These are phyloP conservation scores for Nosema muscidifuracis DNA, from an alignment of 371 early-diverging fungal species.

Conservation along the genomic window DNA sequence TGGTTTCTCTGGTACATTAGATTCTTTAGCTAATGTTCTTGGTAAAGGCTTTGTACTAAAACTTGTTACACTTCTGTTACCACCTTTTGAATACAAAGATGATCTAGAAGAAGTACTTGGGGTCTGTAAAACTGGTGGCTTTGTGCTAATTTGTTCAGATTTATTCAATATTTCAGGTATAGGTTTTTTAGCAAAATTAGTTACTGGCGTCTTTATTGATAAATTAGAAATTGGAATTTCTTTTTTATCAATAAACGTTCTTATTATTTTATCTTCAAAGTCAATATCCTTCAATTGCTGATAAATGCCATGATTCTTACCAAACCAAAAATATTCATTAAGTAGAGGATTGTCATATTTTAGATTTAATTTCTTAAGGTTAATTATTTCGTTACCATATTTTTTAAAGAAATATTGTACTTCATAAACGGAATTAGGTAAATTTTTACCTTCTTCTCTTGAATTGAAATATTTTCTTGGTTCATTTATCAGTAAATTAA, in stretches of 20 bases:
- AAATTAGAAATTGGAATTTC: neutral
- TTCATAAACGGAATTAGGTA: conserved; percentile 6
- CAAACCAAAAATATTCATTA: conserved; percentile 36
- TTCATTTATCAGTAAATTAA: conserved; percentile 14
- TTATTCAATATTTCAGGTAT: too few species aligned
- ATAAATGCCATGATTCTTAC: conserved; percentile 1
- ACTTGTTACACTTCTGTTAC: neutral
- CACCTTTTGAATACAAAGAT: too few species aligned
- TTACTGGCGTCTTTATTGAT: neutral
- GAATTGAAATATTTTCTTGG: conserved; percentile 6
- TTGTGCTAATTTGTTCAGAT: too few species aligned
- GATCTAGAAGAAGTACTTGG: too few species aligned
- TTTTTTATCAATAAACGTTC: neutral
- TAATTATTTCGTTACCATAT: neutral
- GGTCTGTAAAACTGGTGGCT: too few species aligned
- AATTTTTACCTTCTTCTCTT: neutral
- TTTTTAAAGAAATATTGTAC: conserved; percentile 17
- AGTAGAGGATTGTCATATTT: conserved; percentile 7
- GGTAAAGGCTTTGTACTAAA: neutral
- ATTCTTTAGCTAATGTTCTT: neutral
- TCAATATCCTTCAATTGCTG: neutral
- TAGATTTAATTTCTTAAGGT: conserved; percentile 4
- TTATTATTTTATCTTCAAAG: neutral
- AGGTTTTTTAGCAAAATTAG: too few species aligned
- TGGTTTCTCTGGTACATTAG: neutral